phyloP scores from a whole-genome alignment of 2,329 filamentous ascomycete species.

The Grosmannia clavigera region DNA sequence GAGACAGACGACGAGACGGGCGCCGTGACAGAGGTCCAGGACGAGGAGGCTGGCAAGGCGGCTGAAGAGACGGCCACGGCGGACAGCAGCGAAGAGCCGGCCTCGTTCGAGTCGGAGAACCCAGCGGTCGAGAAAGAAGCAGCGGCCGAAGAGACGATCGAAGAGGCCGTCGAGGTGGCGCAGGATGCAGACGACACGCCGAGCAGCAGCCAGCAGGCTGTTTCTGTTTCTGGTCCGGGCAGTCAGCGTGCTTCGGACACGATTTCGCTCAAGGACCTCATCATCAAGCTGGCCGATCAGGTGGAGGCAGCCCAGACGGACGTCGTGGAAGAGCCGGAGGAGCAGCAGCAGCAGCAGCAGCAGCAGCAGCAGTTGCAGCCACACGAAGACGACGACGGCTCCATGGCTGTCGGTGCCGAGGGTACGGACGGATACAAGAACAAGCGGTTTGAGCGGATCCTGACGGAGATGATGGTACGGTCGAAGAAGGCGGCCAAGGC shows the following conservation, averaged over 20 bases:
- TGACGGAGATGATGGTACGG: conserved; percentile 33
- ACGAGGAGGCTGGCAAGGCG: background rate
- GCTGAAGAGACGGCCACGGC: background rate
- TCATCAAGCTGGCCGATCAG: conserved; percentile 36
- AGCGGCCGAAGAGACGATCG: conserved; percentile 3
- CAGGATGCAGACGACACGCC: background rate
- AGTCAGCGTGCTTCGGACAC: conserved; percentile 1
- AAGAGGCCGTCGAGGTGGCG: background rate
- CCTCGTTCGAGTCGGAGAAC: background rate
- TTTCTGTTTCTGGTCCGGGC: background rate
- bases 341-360: background rate
- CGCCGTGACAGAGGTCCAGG: background rate
- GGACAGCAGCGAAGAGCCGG: background rate
- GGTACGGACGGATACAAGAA: conserved; percentile 22
- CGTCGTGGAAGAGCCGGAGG: background rate
- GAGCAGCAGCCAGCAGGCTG: background rate
- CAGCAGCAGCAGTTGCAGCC: background rate
- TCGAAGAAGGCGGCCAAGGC: conserved; percentile 14
- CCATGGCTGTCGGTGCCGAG: background rate
- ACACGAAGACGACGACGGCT: conserved; percentile 12
- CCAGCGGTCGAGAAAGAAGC: background rate
- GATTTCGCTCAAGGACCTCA: conserved; percentile 32
- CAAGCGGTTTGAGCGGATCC: conserved; percentile 36
- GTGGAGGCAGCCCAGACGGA: conserved; percentile 23
- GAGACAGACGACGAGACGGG: background rate